phyloP scores from a whole-genome alignment of 1,284 basidiomycete species.

The Ceratobasidium theobromae region DNA sequence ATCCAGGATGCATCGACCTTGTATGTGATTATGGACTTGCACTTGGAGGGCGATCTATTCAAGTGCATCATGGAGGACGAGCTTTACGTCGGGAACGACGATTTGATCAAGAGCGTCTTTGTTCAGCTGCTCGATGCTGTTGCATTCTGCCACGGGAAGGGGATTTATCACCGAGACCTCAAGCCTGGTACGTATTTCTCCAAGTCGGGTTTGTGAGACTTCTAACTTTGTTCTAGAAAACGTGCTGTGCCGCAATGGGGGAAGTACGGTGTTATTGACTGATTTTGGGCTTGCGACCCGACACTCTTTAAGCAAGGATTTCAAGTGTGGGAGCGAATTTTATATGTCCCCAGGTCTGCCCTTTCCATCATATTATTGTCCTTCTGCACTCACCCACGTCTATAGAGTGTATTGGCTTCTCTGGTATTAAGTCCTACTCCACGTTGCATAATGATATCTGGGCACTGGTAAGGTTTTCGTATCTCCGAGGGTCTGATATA shows the following conservation, averaged over 20 bases:
- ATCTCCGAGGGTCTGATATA: slow-evolving; percentile 38
- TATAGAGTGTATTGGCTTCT: slow-evolving; percentile 67
- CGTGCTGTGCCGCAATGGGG: slow-evolving; percentile 78
- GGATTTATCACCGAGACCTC: slow-evolving; percentile 93
- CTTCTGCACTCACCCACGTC: slow-evolving; percentile 33
- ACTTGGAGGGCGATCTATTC: slow-evolving; percentile 59
- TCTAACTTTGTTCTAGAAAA: slow-evolving; percentile 68
- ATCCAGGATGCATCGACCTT: slow-evolving; percentile 65
- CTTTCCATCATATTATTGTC: slow-evolving; percentile 4
- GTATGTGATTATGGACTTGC: slow-evolving; percentile 58
- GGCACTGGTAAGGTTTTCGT: slow-evolving; percentile 60
- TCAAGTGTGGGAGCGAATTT: slow-evolving; percentile 93
- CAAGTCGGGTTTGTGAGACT: not conserved
- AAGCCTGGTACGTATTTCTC: slow-evolving; percentile 60
- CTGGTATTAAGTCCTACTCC: slow-evolving; percentile 67
- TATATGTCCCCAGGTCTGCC: slow-evolving; percentile 91
- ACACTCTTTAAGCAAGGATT: slow-evolving; percentile 84
- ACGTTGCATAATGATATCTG: slow-evolving; percentile 83
- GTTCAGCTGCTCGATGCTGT: slow-evolving; percentile 59
- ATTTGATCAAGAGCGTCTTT: slow-evolving; percentile 60
- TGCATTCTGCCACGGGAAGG: slow-evolving; percentile 55
- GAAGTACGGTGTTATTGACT: slow-evolving; percentile 83
- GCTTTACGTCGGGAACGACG: slow-evolving; percentile 59
- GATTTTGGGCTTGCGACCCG: slow-evolving; percentile 98
- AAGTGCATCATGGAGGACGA: slow-evolving; percentile 38